A percentile compares a stretch with the other conserved stretches of the same genome.
Evolutionary conservation across 441 rosid genomes (phyloP).

Genomic region (Croton setiger): DNA sequence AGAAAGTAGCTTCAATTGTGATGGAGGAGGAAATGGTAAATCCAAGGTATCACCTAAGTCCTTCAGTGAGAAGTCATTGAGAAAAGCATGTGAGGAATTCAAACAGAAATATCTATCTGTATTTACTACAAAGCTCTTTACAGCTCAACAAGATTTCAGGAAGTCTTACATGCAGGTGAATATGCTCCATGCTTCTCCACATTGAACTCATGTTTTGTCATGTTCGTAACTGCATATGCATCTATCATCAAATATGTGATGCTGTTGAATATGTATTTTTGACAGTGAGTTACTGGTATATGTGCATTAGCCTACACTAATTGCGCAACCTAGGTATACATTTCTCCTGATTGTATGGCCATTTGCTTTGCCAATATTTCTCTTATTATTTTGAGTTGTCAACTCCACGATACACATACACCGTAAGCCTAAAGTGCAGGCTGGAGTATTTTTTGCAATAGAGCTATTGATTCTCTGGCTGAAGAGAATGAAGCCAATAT

Average conservation of each 20-base stretch:
- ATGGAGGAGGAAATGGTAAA: constrained; percentile 31
- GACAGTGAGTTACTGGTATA: background rate
- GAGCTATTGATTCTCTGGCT: background rate
- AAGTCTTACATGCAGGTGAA: constrained; percentile 66
- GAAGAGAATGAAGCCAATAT: background rate
- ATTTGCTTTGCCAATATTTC: background rate
- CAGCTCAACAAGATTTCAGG: constrained; percentile 72
- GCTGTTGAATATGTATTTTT: background rate
- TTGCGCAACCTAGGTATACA: background rate
- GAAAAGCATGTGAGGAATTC: constrained; percentile 50
- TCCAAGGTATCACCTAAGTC: constrained; percentile 29
- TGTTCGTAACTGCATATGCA: background rate
- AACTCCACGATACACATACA: background rate
- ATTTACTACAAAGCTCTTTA: constrained; percentile 55
- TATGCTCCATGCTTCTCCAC: constrained; percentile 1
- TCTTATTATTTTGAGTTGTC: background rate
- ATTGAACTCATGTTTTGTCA: background rate
- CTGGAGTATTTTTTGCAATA: background rate
- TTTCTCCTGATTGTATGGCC: background rate
- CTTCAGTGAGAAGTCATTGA: constrained; percentile 35
- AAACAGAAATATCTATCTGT: constrained; percentile 70
- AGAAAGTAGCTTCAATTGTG: constrained; percentile 26
- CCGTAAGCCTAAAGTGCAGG: background rate
- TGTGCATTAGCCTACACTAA: background rate
- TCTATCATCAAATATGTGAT: background rate